Evolutionary conservation across 176 grass and related monocot species (phyloP).

Genomic region (Oryza glaberrima): DNA sequence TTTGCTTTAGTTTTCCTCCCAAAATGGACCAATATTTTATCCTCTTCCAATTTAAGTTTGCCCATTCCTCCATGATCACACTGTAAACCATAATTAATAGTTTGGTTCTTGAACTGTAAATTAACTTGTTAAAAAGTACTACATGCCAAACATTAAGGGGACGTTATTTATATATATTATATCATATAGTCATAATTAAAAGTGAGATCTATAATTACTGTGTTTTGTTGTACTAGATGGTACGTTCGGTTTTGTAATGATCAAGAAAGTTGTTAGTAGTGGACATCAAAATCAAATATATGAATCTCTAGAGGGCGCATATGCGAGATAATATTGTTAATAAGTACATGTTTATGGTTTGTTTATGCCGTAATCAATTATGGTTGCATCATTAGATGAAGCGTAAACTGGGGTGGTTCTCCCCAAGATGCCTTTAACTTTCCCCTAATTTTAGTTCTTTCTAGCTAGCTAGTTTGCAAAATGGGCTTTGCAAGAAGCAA

Average conservation of each 20-base stretch:
- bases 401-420: slow-evolving; percentile 49
- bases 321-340: slow-evolving; percentile 42
- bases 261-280: slow-evolving; percentile 14
- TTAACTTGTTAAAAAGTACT: background rate
- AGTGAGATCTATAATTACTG: too few relatives aligned
- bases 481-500: slow-evolving; percentile 46
- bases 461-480: slow-evolving; percentile 36
- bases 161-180: slow-evolving; percentile 1
- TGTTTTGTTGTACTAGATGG: background rate
- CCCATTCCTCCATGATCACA: slow-evolving; percentile 17
- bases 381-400: slow-evolving; percentile 54
- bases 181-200: background rate
- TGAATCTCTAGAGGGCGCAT: background rate
- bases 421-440: slow-evolving; percentile 22
- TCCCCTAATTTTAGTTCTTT: slow-evolving; percentile 45
- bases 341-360: slow-evolving; percentile 17
- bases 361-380: slow-evolving; percentile 57
- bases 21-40: slow-evolving; percentile 44
- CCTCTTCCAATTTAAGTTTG: background rate
- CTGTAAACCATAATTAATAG: background rate
- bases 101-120: background rate
- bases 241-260: background rate
- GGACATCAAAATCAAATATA: slow-evolving; percentile 2
- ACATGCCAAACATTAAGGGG: background rate
- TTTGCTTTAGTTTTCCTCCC: slow-evolving; percentile 37